phyloP scores from a whole-genome alignment of 208 protist species.

The Crithidia fasciculata region DNA sequence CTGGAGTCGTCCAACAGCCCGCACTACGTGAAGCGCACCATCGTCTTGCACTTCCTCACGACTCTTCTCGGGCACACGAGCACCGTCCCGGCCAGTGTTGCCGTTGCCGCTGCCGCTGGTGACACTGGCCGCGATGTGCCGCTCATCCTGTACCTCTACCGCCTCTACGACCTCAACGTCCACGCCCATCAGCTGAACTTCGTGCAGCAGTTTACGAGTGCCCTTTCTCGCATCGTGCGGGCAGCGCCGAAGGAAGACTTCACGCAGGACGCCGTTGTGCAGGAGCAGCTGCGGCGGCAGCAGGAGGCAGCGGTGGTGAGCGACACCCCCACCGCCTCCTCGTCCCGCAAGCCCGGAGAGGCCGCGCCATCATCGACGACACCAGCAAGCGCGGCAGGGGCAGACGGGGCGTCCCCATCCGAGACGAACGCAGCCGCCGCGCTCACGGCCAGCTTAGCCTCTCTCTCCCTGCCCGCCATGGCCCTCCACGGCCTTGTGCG shows the following conservation, averaged over 20 bases:
- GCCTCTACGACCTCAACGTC: constrained; percentile 81
- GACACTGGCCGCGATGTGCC: constrained; percentile 19
- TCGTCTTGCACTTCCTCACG: constrained; percentile 81
- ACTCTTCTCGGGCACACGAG: constrained; percentile 56
- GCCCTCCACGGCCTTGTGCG: constrained; percentile 76
- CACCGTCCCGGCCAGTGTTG: constrained; percentile 6
- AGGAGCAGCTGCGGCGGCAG: constrained; percentile 35
- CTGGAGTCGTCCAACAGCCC: constrained; percentile 92
- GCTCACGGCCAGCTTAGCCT: constrained; percentile 12
- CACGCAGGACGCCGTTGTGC: constrained; percentile 18
- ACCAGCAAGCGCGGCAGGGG: background rate
- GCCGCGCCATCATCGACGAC: background rate
- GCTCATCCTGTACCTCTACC: constrained; percentile 77
- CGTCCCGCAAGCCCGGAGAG: background rate
- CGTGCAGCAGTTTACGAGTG: constrained; percentile 79
- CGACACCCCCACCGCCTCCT: background rate
- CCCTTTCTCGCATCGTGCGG: constrained; percentile 80
- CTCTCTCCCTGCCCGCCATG: constrained; percentile 64
- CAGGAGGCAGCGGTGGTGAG: constrained; percentile 12
- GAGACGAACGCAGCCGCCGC: background rate
- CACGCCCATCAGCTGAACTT: constrained; percentile 81
- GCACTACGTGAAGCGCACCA: constrained; percentile 82
- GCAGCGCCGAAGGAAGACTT: constrained; percentile 53
- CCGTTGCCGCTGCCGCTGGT: constrained; percentile 1
- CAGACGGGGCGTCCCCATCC: background rate